These are phyloP conservation scores for Verbena officinalis DNA, from an alignment of 257 asterid species.

Conservation along the genomic window DNA sequence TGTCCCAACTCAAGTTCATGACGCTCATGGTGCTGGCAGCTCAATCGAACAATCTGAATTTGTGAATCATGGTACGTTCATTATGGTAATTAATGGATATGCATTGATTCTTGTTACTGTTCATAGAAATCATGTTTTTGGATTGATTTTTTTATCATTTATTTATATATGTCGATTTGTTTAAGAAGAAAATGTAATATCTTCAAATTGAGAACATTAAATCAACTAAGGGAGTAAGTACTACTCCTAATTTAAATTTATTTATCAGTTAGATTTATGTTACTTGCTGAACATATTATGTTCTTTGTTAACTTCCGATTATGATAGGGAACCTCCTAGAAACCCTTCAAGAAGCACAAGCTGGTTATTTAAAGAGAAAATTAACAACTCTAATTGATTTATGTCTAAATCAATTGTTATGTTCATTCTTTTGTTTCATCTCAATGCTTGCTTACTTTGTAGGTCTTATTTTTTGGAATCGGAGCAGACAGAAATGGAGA, in stretches of 20 bases:
- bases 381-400: too few relatives aligned
- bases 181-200: neutral
- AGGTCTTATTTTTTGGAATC: conserved; percentile 80
- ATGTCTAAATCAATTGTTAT: neutral
- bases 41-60: conserved; percentile 52
- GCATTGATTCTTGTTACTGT: conserved; percentile 17
- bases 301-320: too few relatives aligned
- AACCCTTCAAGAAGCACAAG: too few relatives aligned
- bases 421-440: neutral
- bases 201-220: neutral
- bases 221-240: too few relatives aligned
- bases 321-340: too few relatives aligned
- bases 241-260: too few relatives aligned
- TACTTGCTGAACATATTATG: too few relatives aligned
- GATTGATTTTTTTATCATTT: neutral
- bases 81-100: conserved; percentile 9
- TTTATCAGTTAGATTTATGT: too few relatives aligned
- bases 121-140: neutral
- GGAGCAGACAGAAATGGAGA: conserved; percentile 69
- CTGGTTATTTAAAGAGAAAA: too few relatives aligned
- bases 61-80: conserved; percentile 64
- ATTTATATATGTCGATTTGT: neutral
- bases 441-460: conserved; percentile 10
- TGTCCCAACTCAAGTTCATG: conserved; percentile 40
- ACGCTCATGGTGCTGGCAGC: conserved; percentile 46